Conservation (phyloP, 1,284 basidiomycete species). For the Puccinia hordei region DNA sequence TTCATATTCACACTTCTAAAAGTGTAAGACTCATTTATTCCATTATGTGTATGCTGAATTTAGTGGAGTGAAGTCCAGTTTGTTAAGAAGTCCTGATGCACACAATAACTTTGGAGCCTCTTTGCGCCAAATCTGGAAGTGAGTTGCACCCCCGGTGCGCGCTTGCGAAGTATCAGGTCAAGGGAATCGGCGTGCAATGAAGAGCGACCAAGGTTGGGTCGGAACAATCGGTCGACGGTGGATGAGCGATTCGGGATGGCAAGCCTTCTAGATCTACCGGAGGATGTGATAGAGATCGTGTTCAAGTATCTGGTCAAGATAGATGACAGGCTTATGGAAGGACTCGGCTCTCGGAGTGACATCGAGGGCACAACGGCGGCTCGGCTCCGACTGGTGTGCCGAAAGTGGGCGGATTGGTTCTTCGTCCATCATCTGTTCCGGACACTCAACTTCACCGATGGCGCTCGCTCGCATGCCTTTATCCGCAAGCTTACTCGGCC, state of each 20-base stretch:
- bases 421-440: conserved; percentile 24
- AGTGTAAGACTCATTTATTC: too few species aligned
- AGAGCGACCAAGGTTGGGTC: too few species aligned
- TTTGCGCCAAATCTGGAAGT: too few species aligned
- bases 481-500: conserved; percentile 2
- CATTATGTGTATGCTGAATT: too few species aligned
- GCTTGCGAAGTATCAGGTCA: too few species aligned
- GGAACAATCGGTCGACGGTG: neutral
- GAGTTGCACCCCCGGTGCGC: too few species aligned
- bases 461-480: neutral
- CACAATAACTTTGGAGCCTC: too few species aligned
- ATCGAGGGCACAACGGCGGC: neutral
- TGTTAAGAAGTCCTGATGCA: too few species aligned
- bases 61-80: too few species aligned
- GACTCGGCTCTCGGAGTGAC: neutral
- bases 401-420: conserved; percentile 29
- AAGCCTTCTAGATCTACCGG: conserved; percentile 20
- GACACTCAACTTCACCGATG: conserved; percentile 10
- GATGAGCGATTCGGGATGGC: neutral
- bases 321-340: neutral
- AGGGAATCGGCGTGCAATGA: too few species aligned
- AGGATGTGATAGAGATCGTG: conserved; percentile 21
- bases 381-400: conserved; percentile 18
- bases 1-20: too few species aligned
- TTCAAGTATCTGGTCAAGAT: conserved; percentile 29